Conservation (phyloP, 768 basidiomycete genomes). For the Tulasnella sp. region DNA sequence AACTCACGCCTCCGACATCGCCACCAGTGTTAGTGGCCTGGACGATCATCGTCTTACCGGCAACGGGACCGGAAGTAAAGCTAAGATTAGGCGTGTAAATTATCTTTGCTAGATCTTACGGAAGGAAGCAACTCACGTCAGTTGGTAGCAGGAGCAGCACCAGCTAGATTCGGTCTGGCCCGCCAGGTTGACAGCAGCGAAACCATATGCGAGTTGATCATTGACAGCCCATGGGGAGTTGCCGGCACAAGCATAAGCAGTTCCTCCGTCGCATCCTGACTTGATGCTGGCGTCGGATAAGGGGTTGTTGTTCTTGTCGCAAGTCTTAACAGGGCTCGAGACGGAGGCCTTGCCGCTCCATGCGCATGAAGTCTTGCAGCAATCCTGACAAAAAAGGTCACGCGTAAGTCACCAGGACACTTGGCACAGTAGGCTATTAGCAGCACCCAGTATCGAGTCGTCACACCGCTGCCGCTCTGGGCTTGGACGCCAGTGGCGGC, state of each 20-base stretch:
- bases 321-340: conserved; percentile 34
- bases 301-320: conserved; percentile 31
- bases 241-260: conserved; percentile 35
- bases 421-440: no score
- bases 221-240: conserved; percentile 37
- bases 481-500: conserved; percentile 19
- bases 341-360: conserved; percentile 38
- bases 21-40: conserved; percentile 42
- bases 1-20: conserved; percentile 8
- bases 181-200: conserved; percentile 36
- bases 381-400: conserved; percentile 32
- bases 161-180: conserved; percentile 33
- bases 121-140: conserved; percentile 33
- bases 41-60: conserved; percentile 41
- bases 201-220: conserved; percentile 36
- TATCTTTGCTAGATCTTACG: neutral
- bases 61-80: conserved; percentile 40
- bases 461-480: conserved; percentile 34
- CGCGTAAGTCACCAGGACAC: neutral
- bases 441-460: conserved; percentile 37
- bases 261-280: conserved; percentile 35
- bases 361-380: conserved; percentile 38
- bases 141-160: conserved; percentile 42
- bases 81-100: neutral
- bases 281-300: conserved; percentile 30